Evolutionary conservation across 331 rosid genomes (phyloP).

Genomic region (Malus hybrid): DNA sequence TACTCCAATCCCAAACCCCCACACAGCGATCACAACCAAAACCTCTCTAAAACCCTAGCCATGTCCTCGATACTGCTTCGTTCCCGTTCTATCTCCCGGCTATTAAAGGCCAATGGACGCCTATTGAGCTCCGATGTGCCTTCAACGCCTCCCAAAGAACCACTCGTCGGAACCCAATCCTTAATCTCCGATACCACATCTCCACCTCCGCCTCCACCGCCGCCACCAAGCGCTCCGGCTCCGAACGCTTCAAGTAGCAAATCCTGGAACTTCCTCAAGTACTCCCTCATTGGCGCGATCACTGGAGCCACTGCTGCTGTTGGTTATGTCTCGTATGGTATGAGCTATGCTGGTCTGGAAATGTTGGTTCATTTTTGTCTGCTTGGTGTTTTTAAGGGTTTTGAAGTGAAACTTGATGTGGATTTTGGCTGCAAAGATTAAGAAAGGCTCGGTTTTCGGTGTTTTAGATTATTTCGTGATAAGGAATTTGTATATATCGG

Average conservation of each 20-base stretch:
- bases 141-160: slow-evolving; percentile 44
- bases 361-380: background rate
- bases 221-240: slow-evolving; percentile 4
- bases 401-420: background rate
- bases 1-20: slow-evolving; percentile 23
- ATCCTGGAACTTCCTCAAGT: slow-evolving; percentile 54
- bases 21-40: background rate
- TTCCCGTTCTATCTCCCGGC: slow-evolving; percentile 36
- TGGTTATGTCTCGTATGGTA: slow-evolving; percentile 73
- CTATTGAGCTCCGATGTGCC: slow-evolving; percentile 43
- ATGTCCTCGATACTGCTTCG: slow-evolving; percentile 52
- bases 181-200: slow-evolving; percentile 20
- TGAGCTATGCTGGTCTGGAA: background rate
- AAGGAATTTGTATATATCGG: background rate
- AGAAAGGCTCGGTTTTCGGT: background rate
- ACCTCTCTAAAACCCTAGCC: background rate
- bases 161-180: slow-evolving; percentile 28
- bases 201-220: slow-evolving; percentile 12
- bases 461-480: background rate
- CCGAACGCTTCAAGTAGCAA: slow-evolving; percentile 12
- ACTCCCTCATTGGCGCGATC: slow-evolving; percentile 43
- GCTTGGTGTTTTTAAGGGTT: background rate
- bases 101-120: slow-evolving; percentile 41
- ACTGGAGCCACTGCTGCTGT: slow-evolving; percentile 47
- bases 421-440: background rate